A percentile compares a stretch with the other conserved stretches of the same genome.
These are phyloP conservation scores for Bolboschoenoplectus hybrid DNA, from an alignment of 202 grass and related monocot species.

Conservation along the genomic window DNA sequence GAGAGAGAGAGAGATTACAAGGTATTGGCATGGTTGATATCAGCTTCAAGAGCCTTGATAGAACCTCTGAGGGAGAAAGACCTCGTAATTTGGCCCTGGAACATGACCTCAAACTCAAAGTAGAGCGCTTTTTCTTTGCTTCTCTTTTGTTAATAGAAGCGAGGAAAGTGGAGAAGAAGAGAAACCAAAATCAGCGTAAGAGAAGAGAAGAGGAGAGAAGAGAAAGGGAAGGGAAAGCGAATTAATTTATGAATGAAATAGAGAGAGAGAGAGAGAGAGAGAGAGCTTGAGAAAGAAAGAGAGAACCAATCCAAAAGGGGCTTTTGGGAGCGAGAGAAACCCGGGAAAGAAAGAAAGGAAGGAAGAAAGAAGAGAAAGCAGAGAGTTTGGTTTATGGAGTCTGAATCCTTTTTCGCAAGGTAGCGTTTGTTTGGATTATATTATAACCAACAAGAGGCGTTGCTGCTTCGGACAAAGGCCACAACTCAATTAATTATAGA, in stretches of 20 bases:
- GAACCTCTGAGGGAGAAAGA: constrained; percentile 84
- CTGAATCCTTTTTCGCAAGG: constrained; percentile 30
- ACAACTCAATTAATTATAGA: constrained; percentile 10
- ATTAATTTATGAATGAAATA: neutral
- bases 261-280: neutral
- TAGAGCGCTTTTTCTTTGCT: constrained; percentile 19
- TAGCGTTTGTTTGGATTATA: constrained; percentile 35
- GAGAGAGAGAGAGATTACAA: constrained; percentile 57
- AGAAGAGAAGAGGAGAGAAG: constrained; percentile 17
- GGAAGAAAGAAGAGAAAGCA: too few relatives aligned
- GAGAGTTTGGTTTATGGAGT: neutral
- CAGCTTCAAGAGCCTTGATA: constrained; percentile 94
- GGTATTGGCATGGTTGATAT: constrained; percentile 97
- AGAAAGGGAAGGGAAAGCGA: neutral
- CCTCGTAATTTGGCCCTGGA: constrained; percentile 64
- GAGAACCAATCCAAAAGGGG: neutral
- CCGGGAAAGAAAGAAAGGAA: neutral
- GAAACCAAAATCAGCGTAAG: neutral
- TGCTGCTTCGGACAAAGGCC: neutral
- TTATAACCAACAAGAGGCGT: neutral
- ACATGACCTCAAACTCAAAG: constrained; percentile 57
- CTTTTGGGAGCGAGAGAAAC: constrained; percentile 22
- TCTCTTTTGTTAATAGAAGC: constrained; percentile 20
- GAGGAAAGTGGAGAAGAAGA: constrained; percentile 11
- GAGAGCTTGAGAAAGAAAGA: neutral